These are phyloP conservation scores for Picea sitchensis DNA, from an alignment of 75 land plant genomes.

Conservation along the genomic window DNA sequence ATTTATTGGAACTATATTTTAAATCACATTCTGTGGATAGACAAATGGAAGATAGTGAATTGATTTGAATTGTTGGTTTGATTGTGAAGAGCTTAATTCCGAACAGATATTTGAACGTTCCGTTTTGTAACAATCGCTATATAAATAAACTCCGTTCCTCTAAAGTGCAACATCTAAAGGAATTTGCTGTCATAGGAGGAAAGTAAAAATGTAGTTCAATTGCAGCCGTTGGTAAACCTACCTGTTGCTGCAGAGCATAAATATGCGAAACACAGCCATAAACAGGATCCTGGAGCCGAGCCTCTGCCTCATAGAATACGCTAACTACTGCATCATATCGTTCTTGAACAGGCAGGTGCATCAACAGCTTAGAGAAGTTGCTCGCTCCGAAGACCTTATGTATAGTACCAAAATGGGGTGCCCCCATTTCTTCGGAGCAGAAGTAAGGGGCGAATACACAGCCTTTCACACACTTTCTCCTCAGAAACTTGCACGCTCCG, in stretches of 20 bases:
- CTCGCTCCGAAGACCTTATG: conserved; percentile 57
- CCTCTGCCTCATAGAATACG: conserved; percentile 47
- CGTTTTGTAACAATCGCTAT: no score
- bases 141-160: no score
- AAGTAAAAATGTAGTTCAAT: neutral
- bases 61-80: no score
- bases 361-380: conserved; percentile 49
- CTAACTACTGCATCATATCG: conserved; percentile 44
- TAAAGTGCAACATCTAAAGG: no score
- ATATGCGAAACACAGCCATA: conserved; percentile 54
- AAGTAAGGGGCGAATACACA: conserved; percentile 54
- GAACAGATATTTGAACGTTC: no score
- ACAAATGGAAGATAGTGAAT: no score
- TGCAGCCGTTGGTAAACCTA: neutral
- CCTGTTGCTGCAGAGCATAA: conserved; percentile 48
- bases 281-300: conserved; percentile 45
- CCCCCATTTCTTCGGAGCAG: conserved; percentile 36
- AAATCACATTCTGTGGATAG: no score
- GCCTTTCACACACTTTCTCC: conserved; percentile 40
- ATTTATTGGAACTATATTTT: no score
- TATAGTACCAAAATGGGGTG: conserved; percentile 46
- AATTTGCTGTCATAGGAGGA: neutral
- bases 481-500: conserved; percentile 50
- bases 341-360: conserved; percentile 26
- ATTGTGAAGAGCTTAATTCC: no score